Evolutionary conservation across 2,329 filamentous ascomycete species (phyloP), one percentile per base, ranked within the genome.

Genomic region (Penicillium brevicompactum): DNA sequence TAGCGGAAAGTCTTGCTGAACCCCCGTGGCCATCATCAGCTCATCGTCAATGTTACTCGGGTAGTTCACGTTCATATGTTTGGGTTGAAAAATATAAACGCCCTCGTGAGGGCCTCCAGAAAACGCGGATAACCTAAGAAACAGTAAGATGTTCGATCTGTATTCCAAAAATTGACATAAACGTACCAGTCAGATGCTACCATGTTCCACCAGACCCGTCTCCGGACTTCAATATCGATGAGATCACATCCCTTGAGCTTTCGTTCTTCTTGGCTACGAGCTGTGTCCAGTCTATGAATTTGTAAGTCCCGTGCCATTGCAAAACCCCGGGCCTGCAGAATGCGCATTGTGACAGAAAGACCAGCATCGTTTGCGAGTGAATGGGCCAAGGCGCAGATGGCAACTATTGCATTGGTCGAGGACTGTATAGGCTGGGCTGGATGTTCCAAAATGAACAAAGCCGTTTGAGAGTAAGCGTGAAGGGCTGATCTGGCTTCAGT

Each of bases 151-250:
- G 21, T 56, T 18, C 55, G n/a, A 42, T 37, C 43, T 9, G 18
- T 9, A 24, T 18, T 31, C 21, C 21, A 6, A 14, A n/a, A 7
- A 21, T 11, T 3, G 31, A 6, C 5, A 24, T 5, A 21, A 6
- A 40, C 8, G 2, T 55, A 67, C 64, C 63, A 66, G 48, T 67
- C 64, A n/a, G 63, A 61, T 18, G 63, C 58, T 5, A 66, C 58
- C 61, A 66, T 62, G 14, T 54, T 47, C 64, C 66, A 68, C 64
- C 65, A 68, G 9, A 59, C 32, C 1, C 64, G 60, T 41, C 64
- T 57, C 14, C 62, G 57, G 8, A 67, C 55, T 44, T 68, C 66
- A 22, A 66, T 14, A 10, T 68, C 60, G 5, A 67, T 57, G 38
- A 57, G 44, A 27, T 63, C 31, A 22, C 48, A 66, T 16, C 62